phyloP scores from a whole-genome alignment of 495 filamentous ascomycete genomes.

The Penicillium waksmanii region DNA sequence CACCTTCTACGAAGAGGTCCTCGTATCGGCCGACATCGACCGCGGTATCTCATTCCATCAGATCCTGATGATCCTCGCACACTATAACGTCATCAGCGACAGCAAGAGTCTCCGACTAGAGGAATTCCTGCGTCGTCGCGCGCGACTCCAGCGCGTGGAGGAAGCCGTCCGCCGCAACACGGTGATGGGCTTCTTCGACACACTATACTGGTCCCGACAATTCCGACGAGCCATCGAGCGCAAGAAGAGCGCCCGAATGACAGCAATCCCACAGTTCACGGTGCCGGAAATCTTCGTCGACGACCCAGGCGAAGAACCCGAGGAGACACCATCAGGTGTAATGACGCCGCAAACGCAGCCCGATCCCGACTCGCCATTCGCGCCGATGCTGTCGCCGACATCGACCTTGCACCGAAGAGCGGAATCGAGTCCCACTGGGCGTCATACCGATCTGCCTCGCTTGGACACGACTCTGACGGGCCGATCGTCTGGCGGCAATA shows the following conservation, averaged over 20 bases:
- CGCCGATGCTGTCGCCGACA: constrained; percentile 44
- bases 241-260: constrained; percentile 73
- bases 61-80: constrained; percentile 95
- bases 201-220: constrained; percentile 81
- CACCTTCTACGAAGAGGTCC: constrained; percentile 91
- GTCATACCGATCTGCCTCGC: constrained; percentile 33
- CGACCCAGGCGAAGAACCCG: constrained; percentile 52
- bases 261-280: constrained; percentile 74
- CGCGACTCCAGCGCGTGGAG: constrained; percentile 92
- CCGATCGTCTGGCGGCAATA: constrained; percentile 32
- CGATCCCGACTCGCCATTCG: constrained; percentile 21
- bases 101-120: constrained; percentile 92
- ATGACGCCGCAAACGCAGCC: constrained; percentile 29
- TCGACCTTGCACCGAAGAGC: constrained; percentile 32
- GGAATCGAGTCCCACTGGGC: constrained; percentile 32
- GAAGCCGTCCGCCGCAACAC: constrained; percentile 88
- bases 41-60: constrained; percentile 90
- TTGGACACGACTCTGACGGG: constrained; percentile 46
- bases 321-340: constrained; percentile 24
- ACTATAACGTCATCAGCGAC: constrained; percentile 99
- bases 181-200: constrained; percentile 95
- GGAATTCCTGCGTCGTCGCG: constrained; percentile 90
- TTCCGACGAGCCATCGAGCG: constrained; percentile 74
- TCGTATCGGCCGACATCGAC: constrained; percentile 87
- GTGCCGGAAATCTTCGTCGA: constrained; percentile 94